A percentile compares a stretch with the other conserved stretches of the same genome.
Evolutionary conservation across 73 alveolate species (phyloP).

Genomic region (Stentor coeruleus): DNA sequence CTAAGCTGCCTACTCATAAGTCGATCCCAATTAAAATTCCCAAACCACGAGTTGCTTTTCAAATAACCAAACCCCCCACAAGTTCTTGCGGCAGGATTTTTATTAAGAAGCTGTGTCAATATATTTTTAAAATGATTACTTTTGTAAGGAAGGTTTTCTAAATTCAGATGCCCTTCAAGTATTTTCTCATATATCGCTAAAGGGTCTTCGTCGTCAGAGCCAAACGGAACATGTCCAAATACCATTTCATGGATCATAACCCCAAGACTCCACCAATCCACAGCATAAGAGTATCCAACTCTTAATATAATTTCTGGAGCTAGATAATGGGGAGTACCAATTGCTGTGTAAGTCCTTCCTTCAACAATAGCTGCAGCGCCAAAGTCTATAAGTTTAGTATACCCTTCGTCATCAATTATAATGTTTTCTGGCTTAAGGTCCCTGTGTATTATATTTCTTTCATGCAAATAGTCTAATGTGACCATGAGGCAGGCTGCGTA

Average conservation of each 20-base stretch:
- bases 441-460: slow-evolving; percentile 41
- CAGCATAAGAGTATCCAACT: slow-evolving; percentile 12
- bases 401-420: slow-evolving; percentile 44
- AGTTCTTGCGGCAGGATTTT: slow-evolving; percentile 25
- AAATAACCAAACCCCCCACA: not conserved
- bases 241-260: slow-evolving; percentile 11
- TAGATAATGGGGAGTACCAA: slow-evolving; percentile 57
- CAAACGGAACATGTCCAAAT: slow-evolving; percentile 29
- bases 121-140: not conserved
- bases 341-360: slow-evolving; percentile 45
- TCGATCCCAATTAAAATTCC: slow-evolving; percentile 23
- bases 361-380: slow-evolving; percentile 48
- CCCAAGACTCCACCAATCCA: slow-evolving; percentile 24
- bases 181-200: slow-evolving; percentile 47
- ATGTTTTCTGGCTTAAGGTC: slow-evolving; percentile 55
- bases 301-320: slow-evolving; percentile 55
- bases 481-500: slow-evolving; percentile 35
- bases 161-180: slow-evolving; percentile 29
- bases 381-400: slow-evolving; percentile 45
- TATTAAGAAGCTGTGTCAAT: not conserved
- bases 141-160: slow-evolving; percentile 25
- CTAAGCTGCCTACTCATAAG: not conserved
- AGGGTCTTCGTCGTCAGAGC: slow-evolving; percentile 59
- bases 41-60: not conserved
- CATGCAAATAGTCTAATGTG: slow-evolving; percentile 43